Percentiles rank a stretch among this genome's conserved stretches.
These are phyloP conservation scores for Schwanniomyces occidentalis DNA, from an alignment of 805 yeast genomes.

Conservation along the genomic window DNA sequence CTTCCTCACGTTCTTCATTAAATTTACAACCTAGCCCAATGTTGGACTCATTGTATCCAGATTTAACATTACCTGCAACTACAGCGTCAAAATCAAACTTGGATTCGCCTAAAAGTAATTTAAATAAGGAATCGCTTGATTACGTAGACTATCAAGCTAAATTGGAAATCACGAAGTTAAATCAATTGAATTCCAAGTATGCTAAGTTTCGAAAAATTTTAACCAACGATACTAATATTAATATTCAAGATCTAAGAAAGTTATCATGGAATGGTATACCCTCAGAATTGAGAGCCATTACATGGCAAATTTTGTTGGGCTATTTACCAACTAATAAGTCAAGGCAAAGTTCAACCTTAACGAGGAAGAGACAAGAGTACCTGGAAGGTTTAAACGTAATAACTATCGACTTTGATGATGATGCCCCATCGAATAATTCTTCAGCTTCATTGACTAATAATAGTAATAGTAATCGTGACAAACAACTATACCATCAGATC, in stretches of 20 bases:
- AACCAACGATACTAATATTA: conserved; percentile 50
- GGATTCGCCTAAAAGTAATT: background rate
- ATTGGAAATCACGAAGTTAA: conserved; percentile 55
- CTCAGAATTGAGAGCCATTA: conserved; percentile 68
- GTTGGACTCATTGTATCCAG: conserved; percentile 40
- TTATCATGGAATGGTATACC: conserved; percentile 97
- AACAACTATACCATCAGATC: conserved; percentile 91
- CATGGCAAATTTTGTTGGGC: conserved; percentile 90
- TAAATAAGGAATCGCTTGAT: conserved; percentile 41
- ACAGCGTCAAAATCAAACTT: conserved; percentile 5
- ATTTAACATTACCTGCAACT: conserved; percentile 26
- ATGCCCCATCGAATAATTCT: conserved; percentile 14
- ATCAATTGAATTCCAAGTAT: conserved; percentile 61
- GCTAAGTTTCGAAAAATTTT: conserved; percentile 66
- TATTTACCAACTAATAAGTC: conserved; percentile 84
- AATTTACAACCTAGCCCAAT: conserved; percentile 27
- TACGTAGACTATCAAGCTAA: conserved; percentile 37
- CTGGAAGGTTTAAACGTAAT: conserved; percentile 69
- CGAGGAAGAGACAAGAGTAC: conserved; percentile 85
- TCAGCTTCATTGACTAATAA: conserved; percentile 14
- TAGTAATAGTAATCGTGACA: conserved; percentile 42
- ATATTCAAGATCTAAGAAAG: conserved; percentile 67
- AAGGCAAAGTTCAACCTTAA: conserved; percentile 67
- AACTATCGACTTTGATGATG: conserved; percentile 44
- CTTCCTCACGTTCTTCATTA: conserved; percentile 23